Base-by-base conservation (phyloP, 495 filamentous ascomycete species). In the Opeltia flavorubescens region DNA sequence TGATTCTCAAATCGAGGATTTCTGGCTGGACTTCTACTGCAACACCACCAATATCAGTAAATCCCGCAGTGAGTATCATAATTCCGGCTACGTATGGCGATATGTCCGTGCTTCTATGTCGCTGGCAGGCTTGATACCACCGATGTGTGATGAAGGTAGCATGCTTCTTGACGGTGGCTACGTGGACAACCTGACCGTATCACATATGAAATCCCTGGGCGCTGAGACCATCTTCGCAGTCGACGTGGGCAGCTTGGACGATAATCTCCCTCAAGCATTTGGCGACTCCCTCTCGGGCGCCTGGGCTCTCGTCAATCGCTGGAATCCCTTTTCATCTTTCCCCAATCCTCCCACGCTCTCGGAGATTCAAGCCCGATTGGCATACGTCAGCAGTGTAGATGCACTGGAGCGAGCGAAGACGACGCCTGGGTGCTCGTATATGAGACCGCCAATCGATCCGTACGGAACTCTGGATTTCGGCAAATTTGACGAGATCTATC, bases 11-110 rank as follows among this genome's bases (percentile, higher is more conserved):
- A 96, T 98, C 46, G 91, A 98, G 65, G 93, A 96, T 60, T 95
- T 96, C 60, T 96, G 91, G 91, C 76, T 98, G 13, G 86, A 94
- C 49, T 98, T 88, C 65, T 98, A 96, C 69, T 96, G 93, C 71
- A 98, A 98, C 61, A 95, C 89, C 0, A 96, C 93, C 23, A 96
- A 95, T 56, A 96, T 98, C 66, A 85, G 78, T 65, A 89, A 88
- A 56, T 86, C 80, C 30, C 77, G 88, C 6, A 76, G 77, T 3
- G 88, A 96, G 59, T 86, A 88, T 61, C 91, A 98, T 64, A 94
- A 84, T 1, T 87, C 80, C 26, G 91, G 91, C 4, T 96, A 96
- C 52, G 87, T 89, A 2, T 98, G 91, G 91, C 77, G 91, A 30
- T 96, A 96, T 58, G 81, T 98, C 9, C 76, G 91, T 20, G 91